Evolutionary conservation across 257 asterid genomes (phyloP), one percentile per base, ranked within the genome.

Genomic region (Ehretia macrophylla): DNA sequence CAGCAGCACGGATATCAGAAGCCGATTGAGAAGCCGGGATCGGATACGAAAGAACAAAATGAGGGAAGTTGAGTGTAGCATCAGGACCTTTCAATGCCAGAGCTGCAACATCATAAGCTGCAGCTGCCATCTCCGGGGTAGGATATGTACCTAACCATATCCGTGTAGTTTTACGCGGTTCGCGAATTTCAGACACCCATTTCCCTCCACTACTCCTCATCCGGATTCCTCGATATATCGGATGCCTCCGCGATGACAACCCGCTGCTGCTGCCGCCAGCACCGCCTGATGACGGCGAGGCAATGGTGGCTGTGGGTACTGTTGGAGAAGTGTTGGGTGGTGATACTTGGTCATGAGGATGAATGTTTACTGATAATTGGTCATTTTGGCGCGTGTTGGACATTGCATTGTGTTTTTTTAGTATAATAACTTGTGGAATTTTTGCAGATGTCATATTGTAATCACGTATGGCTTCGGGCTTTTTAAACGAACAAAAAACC

Each of bases 171-270:
- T 74, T 67, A 8, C 81, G 81, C 1, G 90, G 90, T 74, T 78
- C 83, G 0, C 94, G 87, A 17, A 80, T 82, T 14, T 85, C 90
- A 0, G 94, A 80, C 19, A 76, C 90, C 94, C 90, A 85, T 60
- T 80, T 78, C 5, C 90, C 85, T 6, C 85, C 85, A 8, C 77
- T 71, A 8, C 77, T 71, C 69, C 88, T 72, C 8, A 62, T 59
- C 0, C 92, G 66, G 63, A 81, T 69, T 9, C 92, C 92, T 4
- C 75, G 66, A 66, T 72, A 84, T 13, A 0, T 14, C 0, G 82
- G 75, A n/a, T 83, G 90, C 17, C 80, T 76, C 0, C 87, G 65
- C 4, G 82, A 66, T 0, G 14, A 10, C 14, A 3, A 5, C 8
- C 38, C 53, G 45, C 52, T 35, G 72, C 40, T 21, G 18, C n/a